These are phyloP conservation scores for Stromatinia cepivora DNA, from an alignment of 2,329 filamentous ascomycete species.

Conservation along the genomic window DNA sequence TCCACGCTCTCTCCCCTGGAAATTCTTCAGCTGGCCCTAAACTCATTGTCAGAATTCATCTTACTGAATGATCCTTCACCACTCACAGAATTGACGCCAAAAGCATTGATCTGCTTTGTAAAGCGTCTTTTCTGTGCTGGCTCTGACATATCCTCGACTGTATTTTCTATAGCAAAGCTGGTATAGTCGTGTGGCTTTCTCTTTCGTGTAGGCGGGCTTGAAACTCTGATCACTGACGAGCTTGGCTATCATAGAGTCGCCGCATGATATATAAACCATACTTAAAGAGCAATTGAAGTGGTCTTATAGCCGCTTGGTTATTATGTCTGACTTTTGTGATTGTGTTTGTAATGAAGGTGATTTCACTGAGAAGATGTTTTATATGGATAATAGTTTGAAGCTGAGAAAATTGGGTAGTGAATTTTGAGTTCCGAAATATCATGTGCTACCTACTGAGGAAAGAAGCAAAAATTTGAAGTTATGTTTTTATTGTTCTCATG, in stretches of 20 bases:
- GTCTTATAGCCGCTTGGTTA: neutral
- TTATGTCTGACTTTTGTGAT: neutral
- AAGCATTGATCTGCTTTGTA: conserved; percentile 10
- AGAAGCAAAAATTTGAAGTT: neutral
- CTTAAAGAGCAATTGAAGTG: neutral
- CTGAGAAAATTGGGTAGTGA: neutral
- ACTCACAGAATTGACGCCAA: conserved; percentile 14
- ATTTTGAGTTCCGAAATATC: neutral
- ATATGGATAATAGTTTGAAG: neutral
- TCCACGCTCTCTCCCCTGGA: neutral
- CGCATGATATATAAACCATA: conserved; percentile 14
- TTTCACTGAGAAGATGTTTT: neutral
- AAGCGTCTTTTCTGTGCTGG: neutral
- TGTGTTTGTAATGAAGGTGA: neutral
- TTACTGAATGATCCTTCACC: neutral
- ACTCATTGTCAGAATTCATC: neutral
- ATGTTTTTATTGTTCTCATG: neutral
- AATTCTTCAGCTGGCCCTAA: conserved; percentile 12
- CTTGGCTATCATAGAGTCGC: neutral
- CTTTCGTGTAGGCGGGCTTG: neutral
- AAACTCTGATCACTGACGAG: neutral
- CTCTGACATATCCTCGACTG: conserved; percentile 6
- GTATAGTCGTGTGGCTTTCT: neutral
- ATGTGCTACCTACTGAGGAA: neutral
- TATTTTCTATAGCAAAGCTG: neutral